Conservation (phyloP, 768 basidiomycete genomes). For the Collybia sp. region DNA sequence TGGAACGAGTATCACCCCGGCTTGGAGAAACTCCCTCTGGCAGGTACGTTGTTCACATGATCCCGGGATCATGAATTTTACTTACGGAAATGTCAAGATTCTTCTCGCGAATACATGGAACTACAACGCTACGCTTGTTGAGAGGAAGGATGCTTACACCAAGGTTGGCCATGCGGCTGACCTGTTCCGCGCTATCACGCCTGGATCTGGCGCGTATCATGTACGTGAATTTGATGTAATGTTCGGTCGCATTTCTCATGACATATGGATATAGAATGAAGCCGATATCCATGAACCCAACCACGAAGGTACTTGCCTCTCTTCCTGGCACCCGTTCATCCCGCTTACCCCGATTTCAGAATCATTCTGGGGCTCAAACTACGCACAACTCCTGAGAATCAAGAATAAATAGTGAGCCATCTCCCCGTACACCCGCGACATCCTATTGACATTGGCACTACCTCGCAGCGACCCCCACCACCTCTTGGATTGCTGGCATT, state of each 20-base stretch:
- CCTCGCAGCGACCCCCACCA: background rate
- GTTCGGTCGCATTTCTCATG: no score
- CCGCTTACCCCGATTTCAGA: background rate
- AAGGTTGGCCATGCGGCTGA: background rate
- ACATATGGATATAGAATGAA: background rate
- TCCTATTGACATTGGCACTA: background rate
- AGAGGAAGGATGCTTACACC: background rate
- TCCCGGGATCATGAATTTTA: no score
- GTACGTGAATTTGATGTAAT: no score
- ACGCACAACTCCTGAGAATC: background rate
- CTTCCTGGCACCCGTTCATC: background rate
- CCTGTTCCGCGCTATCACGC: background rate
- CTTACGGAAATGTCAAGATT: no score
- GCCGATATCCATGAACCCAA: background rate
- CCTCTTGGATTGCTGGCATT: background rate
- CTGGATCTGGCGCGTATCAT: no score
- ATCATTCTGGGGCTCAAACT: background rate
- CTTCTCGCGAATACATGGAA: background rate
- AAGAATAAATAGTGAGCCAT: background rate
- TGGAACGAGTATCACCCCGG: slow-evolving; percentile 9
- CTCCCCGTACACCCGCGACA: background rate
- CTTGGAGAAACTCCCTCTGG: no score
- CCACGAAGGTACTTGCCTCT: background rate
- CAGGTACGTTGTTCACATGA: no score
- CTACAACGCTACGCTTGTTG: background rate